Evolutionary conservation across 1,139 yeast species (phyloP), one percentile per base, ranked within the genome.

Genomic region (Nakaseomyces uthaithaninus): DNA sequence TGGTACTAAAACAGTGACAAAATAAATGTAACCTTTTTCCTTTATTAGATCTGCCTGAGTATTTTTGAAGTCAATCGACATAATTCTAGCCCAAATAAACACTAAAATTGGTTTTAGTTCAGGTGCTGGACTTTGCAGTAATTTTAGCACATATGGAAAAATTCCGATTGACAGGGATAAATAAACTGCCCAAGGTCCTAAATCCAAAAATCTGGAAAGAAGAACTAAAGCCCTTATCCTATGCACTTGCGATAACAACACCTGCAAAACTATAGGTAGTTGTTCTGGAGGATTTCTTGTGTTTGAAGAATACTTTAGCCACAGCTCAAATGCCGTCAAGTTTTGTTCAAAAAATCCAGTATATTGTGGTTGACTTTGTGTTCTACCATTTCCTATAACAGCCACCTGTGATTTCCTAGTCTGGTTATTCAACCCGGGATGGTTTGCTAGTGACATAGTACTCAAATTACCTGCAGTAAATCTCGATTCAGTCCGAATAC

Each of bases 101-200:
- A 93, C 91, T 44, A 91, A 65, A 2, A 91, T 95, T 0, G 98
- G 97, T 54, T 87, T 87, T 45, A 93, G 68, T 54, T 93, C 98
- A 28, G 86, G 94, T 0, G 97, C 95, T 0, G 98, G 97, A 45
- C 94, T 82, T 59, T 91, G 98, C 27, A 91, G 65, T 26, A 93
- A 68, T 53, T 89, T 86, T 45, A 91, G 68, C 20, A 93, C 95
- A 57, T 93, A 93, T 0, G 98, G 97, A 63, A 91, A 91, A 27
- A 91, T 91, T 20, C 98, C 97, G 52, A 91, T 89, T 3, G 95
- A 84, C 27, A 91, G 67, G 0, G 97, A 94, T 33, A 89, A 67
- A 52, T 87, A 86, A 0, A 91, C 98, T 0, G 98, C 97, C 93
- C 95, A 86, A 0, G 98, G 96, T 0, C 99, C 99, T 33, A 91